Evolutionary conservation across 768 basidiomycete genomes (phyloP), one percentile per base, ranked within the genome.

Genomic region (Dioszegia aurantiaca): DNA sequence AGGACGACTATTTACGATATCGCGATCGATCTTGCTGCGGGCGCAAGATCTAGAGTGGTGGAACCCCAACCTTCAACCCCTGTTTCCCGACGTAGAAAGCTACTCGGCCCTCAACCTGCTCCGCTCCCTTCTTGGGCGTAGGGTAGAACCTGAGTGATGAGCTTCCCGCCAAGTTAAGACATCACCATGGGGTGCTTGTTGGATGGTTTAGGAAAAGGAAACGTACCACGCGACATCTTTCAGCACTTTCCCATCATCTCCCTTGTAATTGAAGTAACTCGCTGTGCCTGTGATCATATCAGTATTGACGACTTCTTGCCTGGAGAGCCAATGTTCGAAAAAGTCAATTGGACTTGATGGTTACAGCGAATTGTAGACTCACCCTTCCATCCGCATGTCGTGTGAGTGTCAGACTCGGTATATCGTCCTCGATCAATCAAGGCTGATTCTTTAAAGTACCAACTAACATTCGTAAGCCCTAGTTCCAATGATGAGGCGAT

Each of bases 191-290:
- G 33, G 26, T 11, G 2, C 21, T 33, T 33, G 6, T 6, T 33
- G 33, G 14, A 6, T 6, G 33, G 14, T 6, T 11, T 47, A 12
- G 41, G 28, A 16, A 9, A 42, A 6, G 31, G 23, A 31, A 37
- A 61, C 64, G 23, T 45, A 68, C 74, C 74, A 75, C 19, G 70
- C 72, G 43, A 72, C 62, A 59, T 75, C 74, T 55, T 73, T 72
- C 55, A 71, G 58, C 14, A 64, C 51, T 14, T 71, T 60, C 2
- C 74, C 74, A 56, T 75, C 72, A 23, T 64, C 62, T 12, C 52
- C 60, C 40, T 61, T 48, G 55, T 73, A 75, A 57, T 71, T 70
- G 65, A 65, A 75, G 55, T 75, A 75, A 43, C 61, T 67, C 3
- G 72, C 72, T 10, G 41, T 60, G 31, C 74, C 74, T 75, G 30